These are phyloP conservation scores for Rubus idaeus DNA, from an alignment of 306 rosid genomes.

Conservation along the genomic window DNA sequence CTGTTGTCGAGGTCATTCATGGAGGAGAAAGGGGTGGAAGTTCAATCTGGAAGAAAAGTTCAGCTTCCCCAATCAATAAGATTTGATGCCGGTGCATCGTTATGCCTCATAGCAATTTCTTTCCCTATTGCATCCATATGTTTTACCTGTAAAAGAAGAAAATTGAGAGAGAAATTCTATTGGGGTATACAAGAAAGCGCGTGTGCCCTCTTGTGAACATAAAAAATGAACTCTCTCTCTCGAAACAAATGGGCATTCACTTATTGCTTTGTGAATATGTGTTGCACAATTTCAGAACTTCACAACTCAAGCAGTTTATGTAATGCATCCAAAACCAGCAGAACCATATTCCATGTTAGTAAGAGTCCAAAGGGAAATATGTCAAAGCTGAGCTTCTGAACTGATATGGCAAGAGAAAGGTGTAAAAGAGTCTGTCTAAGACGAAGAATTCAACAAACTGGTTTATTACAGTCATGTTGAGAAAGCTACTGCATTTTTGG, in stretches of 20 bases:
- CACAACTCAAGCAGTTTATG: neutral
- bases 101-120: slow-evolving; percentile 37
- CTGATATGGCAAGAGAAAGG: slow-evolving; percentile 16
- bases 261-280: neutral
- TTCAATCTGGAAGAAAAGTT: slow-evolving; percentile 31
- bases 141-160: slow-evolving; percentile 46
- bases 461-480: neutral
- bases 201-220: neutral
- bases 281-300: neutral
- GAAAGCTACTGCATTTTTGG: slow-evolving; percentile 1
- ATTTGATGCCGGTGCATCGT: slow-evolving; percentile 25
- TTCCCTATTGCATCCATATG: slow-evolving; percentile 24
- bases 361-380: neutral
- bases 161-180: neutral
- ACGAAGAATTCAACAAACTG: neutral
- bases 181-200: neutral
- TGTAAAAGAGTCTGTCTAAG: neutral
- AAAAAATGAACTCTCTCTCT: slow-evolving; percentile 4
- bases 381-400: neutral
- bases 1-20: slow-evolving; percentile 34
- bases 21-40: slow-evolving; percentile 24
- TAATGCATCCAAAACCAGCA: neutral
- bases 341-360: neutral
- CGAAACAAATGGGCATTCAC: slow-evolving; percentile 7
- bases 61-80: slow-evolving; percentile 38